A percentile compares a stretch with the other conserved stretches of the same genome.
These are phyloP conservation scores for Ascochyta lentis DNA, from an alignment of 2,329 filamentous ascomycete species.

Conservation along the genomic window DNA sequence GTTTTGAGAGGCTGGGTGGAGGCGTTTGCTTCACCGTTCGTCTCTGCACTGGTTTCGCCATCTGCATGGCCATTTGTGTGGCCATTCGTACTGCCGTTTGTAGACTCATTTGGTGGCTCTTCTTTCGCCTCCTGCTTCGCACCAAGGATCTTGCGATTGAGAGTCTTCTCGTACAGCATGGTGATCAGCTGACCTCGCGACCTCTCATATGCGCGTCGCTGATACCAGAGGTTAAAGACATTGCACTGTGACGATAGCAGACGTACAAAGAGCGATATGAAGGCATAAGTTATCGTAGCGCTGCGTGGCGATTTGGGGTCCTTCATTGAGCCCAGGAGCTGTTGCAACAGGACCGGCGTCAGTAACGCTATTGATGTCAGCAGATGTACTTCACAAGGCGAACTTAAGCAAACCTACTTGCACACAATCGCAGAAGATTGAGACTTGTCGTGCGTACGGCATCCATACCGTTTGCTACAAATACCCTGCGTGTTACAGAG, in stretches of 20 bases:
- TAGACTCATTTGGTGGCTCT: constrained; percentile 27
- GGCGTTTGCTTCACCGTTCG: constrained; percentile 9
- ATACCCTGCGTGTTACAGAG: constrained; percentile 71
- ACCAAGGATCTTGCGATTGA: constrained; percentile 65
- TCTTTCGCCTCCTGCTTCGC: constrained; percentile 41
- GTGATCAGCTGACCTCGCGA: constrained; percentile 86
- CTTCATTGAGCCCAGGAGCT: constrained; percentile 72
- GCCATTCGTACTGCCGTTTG: constrained; percentile 17
- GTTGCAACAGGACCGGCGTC: constrained; percentile 73
- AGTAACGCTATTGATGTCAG: constrained; percentile 45
- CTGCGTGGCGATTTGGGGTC: constrained; percentile 57
- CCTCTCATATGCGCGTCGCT: constrained; percentile 82
- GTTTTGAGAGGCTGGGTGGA: constrained; percentile 9
- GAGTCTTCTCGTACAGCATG: constrained; percentile 80
- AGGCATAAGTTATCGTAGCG: constrained; percentile 70
- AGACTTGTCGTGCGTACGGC: constrained; percentile 71
- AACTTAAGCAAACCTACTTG: constrained; percentile 51
- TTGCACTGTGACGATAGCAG: constrained; percentile 69
- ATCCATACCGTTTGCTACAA: constrained; percentile 81
- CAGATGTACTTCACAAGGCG: neutral
- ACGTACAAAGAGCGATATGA: constrained; percentile 66
- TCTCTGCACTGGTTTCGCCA: constrained; percentile 19
- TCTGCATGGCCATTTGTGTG: constrained; percentile 21
- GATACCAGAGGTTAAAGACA: constrained; percentile 79
- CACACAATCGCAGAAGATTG: constrained; percentile 67